Percentiles rank a stretch among this genome's conserved stretches.
phyloP scores from a whole-genome alignment of 345 rosid genomes.

The Euphorbia peplus region DNA sequence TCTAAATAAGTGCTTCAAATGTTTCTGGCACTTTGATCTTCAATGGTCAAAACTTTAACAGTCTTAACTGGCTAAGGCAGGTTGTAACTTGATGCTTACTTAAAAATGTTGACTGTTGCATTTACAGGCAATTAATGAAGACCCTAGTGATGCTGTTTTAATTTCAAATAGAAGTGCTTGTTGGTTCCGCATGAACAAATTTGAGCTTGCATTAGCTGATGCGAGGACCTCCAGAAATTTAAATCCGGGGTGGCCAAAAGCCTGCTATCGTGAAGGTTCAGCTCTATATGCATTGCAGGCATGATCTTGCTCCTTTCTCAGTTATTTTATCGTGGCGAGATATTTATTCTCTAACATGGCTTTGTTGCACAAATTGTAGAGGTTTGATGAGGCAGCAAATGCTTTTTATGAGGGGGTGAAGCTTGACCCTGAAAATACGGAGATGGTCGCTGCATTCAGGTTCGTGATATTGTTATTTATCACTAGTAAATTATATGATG shows the following conservation, averaged over 20 bases:
- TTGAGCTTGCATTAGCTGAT: conserved; percentile 78
- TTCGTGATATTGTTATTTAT: conserved; percentile 12
- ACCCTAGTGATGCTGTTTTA: conserved; percentile 66
- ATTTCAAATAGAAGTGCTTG: conserved; percentile 86
- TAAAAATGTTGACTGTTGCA: conserved; percentile 7
- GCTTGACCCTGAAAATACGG: conserved; percentile 70
- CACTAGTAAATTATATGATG: too few relatives aligned
- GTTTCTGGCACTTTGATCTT: background rate
- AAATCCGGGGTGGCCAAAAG: conserved; percentile 82
- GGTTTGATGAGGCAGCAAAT: conserved; percentile 85
- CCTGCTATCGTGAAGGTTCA: conserved; percentile 89
- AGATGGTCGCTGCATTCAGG: conserved; percentile 75
- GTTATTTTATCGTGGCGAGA: background rate
- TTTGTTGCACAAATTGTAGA: conserved; percentile 37
- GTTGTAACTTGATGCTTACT: background rate
- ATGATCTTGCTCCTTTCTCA: conserved; percentile 9
- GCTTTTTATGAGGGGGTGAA: conserved; percentile 75
- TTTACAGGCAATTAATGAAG: conserved; percentile 78
- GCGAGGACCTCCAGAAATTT: conserved; percentile 68
- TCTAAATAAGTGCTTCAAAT: background rate
- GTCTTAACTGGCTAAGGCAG: background rate
- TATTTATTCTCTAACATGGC: conserved; percentile 1
- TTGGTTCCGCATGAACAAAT: conserved; percentile 69
- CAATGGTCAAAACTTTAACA: background rate
- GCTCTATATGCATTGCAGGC: conserved; percentile 75